Evolutionary conservation across 208 protist species (phyloP), one percentile per base, ranked within the genome.

Genomic region (Crithidia fasciculata): DNA sequence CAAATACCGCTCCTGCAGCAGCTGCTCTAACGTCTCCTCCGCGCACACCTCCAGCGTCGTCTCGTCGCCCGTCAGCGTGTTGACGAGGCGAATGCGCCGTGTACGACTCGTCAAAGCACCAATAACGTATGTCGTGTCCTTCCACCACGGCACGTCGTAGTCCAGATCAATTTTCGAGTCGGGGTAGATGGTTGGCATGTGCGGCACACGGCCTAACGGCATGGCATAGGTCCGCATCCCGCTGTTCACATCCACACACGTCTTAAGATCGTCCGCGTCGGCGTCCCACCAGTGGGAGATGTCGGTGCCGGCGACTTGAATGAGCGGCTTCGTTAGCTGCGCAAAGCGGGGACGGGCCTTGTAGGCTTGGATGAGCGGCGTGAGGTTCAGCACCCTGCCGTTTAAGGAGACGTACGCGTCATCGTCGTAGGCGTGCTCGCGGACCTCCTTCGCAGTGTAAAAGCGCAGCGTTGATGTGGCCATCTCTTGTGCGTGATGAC

Each of bases 241-340:
- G 8, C 90, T 96, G 41, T 82, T 80, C 28, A 88, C 74, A 77
- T 98, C 95, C 3, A 97, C 83, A 74, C 91, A 95, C 8, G 78
- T 92, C 50, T 89, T 87, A 0, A 98, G 65, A 67, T 98, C 94
- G 52, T 82, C 78, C 5, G 85, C 85, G 7, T 73, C 68, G 47
- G 72, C 69, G 70, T 98, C 94, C 74, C 92, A 97, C 93, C 94
- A 97, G 85, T 98, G 94, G 2, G 92, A 94, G 63, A 98, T 97
- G 71, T 98, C 94, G 5, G 69, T 89, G 15, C 94, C 94, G 2
- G 94, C 94, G 16, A 85, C 89, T 39, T 84, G 84, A 8, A 98
- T 82, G 2, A 98, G 78, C 18, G 92, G 91, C 74, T 91, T 85
- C 50, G 91, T 80, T 4, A 94, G 71, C 28, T 71, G 78, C 55